Conservation (phyloP, 768 basidiomycete genomes). For the Mycena belliarum region DNA sequence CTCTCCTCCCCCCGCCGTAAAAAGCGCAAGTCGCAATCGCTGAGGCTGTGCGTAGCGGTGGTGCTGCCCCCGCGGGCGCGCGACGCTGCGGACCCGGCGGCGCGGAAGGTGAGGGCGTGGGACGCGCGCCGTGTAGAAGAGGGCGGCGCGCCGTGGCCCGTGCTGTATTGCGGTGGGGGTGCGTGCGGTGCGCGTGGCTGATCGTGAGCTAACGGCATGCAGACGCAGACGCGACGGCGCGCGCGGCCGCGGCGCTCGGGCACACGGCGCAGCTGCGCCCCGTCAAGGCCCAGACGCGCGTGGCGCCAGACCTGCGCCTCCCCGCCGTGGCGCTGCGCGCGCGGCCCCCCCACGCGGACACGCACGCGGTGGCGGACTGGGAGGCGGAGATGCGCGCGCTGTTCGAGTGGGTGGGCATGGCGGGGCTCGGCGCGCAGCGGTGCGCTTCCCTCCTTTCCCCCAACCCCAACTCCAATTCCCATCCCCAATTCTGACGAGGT, state of each 20-base stretch:
- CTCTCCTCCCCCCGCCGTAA: not conserved
- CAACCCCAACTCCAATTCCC: not conserved
- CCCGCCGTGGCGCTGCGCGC: not conserved
- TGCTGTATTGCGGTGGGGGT: conserved; percentile 41
- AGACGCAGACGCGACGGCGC: conserved; percentile 7
- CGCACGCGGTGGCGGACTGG: conserved; percentile 52
- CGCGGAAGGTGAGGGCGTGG: conserved; percentile 35
- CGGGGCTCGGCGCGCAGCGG: conserved; percentile 67
- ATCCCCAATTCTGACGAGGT: not conserved
- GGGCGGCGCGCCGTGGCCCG: conserved; percentile 40
- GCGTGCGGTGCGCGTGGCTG: not conserved
- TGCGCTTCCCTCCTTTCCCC: conserved; percentile 23
- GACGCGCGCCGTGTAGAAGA: conserved; percentile 41
- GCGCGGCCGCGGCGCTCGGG: not conserved
- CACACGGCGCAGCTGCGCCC: conserved; percentile 17
- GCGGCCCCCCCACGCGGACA: conserved; percentile 7
- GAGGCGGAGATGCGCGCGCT: conserved; percentile 42
- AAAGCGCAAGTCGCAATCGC: too few species aligned
- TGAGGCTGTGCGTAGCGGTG: conserved; percentile 41
- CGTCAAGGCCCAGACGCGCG: conserved; percentile 26
- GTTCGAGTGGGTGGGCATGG: conserved; percentile 79
- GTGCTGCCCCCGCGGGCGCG: conserved; percentile 17
- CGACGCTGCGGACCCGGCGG: not conserved
- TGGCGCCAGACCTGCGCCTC: not conserved
- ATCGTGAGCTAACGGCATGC: not conserved